Evolutionary conservation across 108 stramenopile species (phyloP).

Genomic region (Nannochloropsis gaditana): DNA sequence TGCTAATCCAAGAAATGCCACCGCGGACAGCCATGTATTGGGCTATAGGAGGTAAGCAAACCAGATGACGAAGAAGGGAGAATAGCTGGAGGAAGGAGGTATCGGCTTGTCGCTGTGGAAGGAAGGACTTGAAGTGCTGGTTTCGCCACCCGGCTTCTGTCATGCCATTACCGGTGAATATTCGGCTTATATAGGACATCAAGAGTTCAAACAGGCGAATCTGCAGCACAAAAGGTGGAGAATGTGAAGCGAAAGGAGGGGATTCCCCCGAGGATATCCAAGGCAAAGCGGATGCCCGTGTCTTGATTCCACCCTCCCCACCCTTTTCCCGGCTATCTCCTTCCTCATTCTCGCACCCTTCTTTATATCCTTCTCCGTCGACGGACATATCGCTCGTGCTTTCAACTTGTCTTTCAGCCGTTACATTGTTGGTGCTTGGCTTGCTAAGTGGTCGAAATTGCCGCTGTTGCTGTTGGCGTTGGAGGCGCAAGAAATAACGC

Average conservation of each 20-base stretch:
- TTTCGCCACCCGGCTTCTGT: not conserved
- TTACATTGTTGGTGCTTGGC: not conserved
- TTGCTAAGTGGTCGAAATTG: not conserved
- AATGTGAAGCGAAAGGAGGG: not conserved
- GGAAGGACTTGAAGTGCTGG: not conserved
- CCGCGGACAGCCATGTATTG: not conserved
- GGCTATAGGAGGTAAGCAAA: not conserved
- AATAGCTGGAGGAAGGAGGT: not conserved
- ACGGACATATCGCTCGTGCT: not conserved
- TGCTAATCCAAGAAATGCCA: not conserved
- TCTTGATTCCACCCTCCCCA: not conserved
- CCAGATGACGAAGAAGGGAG: not conserved
- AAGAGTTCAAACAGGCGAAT: conserved; percentile 1
- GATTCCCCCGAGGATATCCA: not conserved
- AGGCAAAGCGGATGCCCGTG: not conserved
- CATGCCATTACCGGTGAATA: not conserved
- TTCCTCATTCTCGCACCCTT: not conserved
- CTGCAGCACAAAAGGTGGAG: not conserved
- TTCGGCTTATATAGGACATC: not conserved
- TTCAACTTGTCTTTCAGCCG: not conserved
- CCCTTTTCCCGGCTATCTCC: not conserved
- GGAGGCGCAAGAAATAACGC: not conserved
- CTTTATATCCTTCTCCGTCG: not conserved
- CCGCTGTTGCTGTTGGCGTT: not conserved
- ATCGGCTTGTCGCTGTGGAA: not conserved